phyloP scores from a whole-genome alignment of 2,329 filamentous ascomycete genomes.

The Stagonosporopsis cucurbitacearum region DNA sequence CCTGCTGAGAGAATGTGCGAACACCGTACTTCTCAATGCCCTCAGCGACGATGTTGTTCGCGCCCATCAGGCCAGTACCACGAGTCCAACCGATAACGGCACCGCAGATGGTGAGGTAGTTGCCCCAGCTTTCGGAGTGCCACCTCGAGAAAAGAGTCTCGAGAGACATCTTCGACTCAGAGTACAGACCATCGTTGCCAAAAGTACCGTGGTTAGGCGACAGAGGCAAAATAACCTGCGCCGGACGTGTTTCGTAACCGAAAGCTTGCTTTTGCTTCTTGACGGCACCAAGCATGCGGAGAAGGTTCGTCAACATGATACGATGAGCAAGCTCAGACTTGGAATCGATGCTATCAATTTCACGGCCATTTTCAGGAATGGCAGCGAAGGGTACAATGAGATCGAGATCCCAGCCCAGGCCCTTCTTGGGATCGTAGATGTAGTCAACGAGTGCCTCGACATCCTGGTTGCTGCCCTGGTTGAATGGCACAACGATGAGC shows the following conservation, averaged over 20 bases:
- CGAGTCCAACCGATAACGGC: constrained; percentile 99
- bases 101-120: constrained; percentile 97
- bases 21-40: constrained; percentile 96
- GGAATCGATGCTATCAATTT: constrained; percentile 96
- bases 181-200: constrained; percentile 96
- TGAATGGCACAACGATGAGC: constrained; percentile 97
- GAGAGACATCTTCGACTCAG: constrained; percentile 94
- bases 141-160: constrained; percentile 98
- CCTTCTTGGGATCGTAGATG: constrained; percentile 95
- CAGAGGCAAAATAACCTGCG: constrained; percentile 92
- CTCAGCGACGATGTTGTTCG: constrained; percentile 96
- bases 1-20: constrained; percentile 97
- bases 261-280: constrained; percentile 88
- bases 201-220: constrained; percentile 99
- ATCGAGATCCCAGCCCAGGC: constrained; percentile 97
- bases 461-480: constrained; percentile 98
- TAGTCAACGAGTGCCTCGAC: constrained; percentile 93
- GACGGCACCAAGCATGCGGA: constrained; percentile 87
- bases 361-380: constrained; percentile 95
- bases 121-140: constrained; percentile 96
- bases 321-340: constrained; percentile 97
- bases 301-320: constrained; percentile 97
- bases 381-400: constrained; percentile 95
- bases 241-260: constrained; percentile 92
- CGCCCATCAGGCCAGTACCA: constrained; percentile 96